A percentile compares a stretch with the other conserved stretches of the same genome.
These are phyloP conservation scores for Tolypocladium sp. DNA, from an alignment of 2,329 filamentous ascomycete genomes.

Conservation along the genomic window DNA sequence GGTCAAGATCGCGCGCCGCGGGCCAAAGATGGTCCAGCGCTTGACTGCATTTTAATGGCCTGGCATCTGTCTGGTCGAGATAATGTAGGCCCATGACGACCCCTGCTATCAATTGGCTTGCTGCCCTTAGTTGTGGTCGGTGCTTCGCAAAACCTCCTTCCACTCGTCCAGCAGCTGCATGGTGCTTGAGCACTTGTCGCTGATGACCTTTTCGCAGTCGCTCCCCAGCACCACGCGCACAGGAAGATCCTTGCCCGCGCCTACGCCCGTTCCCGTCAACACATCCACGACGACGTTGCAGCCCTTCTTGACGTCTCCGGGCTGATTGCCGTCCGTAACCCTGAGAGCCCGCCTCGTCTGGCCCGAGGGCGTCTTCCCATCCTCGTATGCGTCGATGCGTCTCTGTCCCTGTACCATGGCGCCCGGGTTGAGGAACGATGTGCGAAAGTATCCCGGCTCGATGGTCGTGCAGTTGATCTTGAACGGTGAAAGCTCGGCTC, in stretches of 20 bases:
- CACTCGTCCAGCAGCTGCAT: slow-evolving; percentile 38
- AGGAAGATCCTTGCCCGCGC: slow-evolving; percentile 38
- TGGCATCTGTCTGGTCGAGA: too few relatives aligned
- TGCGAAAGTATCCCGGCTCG: slow-evolving; percentile 46
- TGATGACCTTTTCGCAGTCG: slow-evolving; percentile 35
- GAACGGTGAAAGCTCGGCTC: slow-evolving; percentile 34
- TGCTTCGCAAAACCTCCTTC: slow-evolving; percentile 23
- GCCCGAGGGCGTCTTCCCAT: slow-evolving; percentile 18
- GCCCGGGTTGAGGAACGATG: slow-evolving; percentile 32
- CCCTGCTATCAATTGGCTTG: too few relatives aligned
- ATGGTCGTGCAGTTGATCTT: slow-evolving; percentile 31
- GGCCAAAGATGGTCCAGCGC: too few relatives aligned
- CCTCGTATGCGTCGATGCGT: slow-evolving; percentile 22
- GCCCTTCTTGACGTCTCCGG: slow-evolving; percentile 46
- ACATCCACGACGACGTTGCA: slow-evolving; percentile 43
- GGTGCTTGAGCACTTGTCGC: slow-evolving; percentile 31
- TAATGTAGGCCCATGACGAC: too few relatives aligned
- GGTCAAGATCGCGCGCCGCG: too few relatives aligned
- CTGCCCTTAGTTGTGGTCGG: slow-evolving; percentile 9
- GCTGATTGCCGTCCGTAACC: slow-evolving; percentile 36
- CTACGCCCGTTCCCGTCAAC: slow-evolving; percentile 39
- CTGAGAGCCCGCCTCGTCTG: slow-evolving; percentile 19
- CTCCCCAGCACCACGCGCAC: slow-evolving; percentile 44
- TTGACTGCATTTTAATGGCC: too few relatives aligned
- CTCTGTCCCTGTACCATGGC: slow-evolving; percentile 15